A percentile compares a stretch with the other conserved stretches of the same genome.
Evolutionary conservation across 139 green algal genomes (phyloP).

Genomic region (Gonium pectorale): DNA sequence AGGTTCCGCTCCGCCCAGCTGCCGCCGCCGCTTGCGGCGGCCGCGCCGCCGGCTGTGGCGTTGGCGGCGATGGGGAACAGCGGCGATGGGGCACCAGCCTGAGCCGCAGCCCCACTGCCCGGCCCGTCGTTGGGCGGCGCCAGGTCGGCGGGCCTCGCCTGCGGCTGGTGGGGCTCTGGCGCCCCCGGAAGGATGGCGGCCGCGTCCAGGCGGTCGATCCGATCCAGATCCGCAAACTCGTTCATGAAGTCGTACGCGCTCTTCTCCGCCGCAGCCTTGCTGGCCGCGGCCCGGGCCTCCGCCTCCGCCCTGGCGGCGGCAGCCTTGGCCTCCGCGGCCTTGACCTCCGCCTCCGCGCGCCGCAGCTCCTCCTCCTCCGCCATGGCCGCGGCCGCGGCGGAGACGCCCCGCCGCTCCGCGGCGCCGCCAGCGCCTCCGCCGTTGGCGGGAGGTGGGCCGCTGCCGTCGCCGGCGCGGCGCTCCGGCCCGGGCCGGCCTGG

Average conservation of each 20-base stretch:
- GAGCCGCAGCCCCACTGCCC: too few relatives aligned
- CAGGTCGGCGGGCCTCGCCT: background rate
- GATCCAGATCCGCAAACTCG: slow-evolving; percentile 21
- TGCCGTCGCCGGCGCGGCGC: background rate
- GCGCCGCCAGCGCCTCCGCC: too few relatives aligned
- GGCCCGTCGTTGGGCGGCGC: too few relatives aligned
- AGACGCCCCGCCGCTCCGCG: background rate
- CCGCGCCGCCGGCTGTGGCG: background rate
- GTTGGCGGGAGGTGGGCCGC: background rate
- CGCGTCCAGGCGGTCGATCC: slow-evolving; percentile 7
- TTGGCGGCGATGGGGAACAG: slow-evolving; percentile 2
- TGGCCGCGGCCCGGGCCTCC: background rate
- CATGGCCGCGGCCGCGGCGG: slow-evolving; percentile 9
- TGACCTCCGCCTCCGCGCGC: background rate
- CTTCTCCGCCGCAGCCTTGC: slow-evolving; percentile 19
- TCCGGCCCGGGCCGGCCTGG: background rate
- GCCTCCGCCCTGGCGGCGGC: background rate
- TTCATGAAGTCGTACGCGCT: slow-evolving; percentile 33
- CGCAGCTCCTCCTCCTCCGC: slow-evolving; percentile 21
- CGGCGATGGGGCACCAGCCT: background rate
- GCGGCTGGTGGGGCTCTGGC: background rate
- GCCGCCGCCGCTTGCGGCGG: background rate
- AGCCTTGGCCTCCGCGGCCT: background rate
- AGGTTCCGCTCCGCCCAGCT: slow-evolving; percentile 15
- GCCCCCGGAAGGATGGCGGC: background rate